Evolutionary conservation across 2,329 filamentous ascomycete genomes (phyloP).

Genomic region (Bimuria novae-zelandiae): DNA sequence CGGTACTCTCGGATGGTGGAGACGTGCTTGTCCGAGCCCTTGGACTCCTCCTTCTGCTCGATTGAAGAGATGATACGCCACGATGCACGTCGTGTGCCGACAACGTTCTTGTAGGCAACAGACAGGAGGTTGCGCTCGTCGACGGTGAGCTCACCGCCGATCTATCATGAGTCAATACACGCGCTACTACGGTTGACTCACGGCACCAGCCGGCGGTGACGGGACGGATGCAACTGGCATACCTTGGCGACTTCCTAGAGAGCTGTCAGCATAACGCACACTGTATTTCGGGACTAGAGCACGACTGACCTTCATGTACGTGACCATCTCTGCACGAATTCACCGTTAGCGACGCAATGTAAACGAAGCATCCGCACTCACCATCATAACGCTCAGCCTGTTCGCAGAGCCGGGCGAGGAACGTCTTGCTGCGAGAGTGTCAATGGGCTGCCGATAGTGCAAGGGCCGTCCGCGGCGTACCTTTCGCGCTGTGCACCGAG

Average conservation of each 20-base stretch:
- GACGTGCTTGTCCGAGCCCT: conserved; percentile 95
- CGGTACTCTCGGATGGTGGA: conserved; percentile 94
- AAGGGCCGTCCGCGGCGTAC: conserved; percentile 38
- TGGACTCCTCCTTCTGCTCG: conserved; percentile 99
- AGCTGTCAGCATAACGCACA: conserved; percentile 40
- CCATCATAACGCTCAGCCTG: conserved; percentile 99
- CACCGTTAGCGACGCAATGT: conserved; percentile 39
- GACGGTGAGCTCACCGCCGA: conserved; percentile 69
- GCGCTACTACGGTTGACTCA: conserved; percentile 2
- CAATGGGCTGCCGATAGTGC: conserved; percentile 24
- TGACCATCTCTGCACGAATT: conserved; percentile 78
- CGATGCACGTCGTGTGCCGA: conserved; percentile 95
- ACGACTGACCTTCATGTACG: conserved; percentile 86
- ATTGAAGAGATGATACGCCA: conserved; percentile 99
- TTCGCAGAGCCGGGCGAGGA: conserved; percentile 99
- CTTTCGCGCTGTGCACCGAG: conserved; percentile 53
- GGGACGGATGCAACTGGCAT: conserved; percentile 41
- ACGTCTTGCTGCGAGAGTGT: conserved; percentile 72
- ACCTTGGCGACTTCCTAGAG: conserved; percentile 90
- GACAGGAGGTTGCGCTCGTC: conserved; percentile 89
- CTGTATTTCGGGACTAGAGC: neutral
- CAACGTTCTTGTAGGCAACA: conserved; percentile 99
- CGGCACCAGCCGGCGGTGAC: conserved; percentile 20
- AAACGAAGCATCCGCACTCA: conserved; percentile 49
- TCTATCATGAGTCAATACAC: conserved; percentile 48